Evolutionary conservation across 192 early-diverging fungal genomes (phyloP).

Genomic region (Powellomyces hirtus): DNA sequence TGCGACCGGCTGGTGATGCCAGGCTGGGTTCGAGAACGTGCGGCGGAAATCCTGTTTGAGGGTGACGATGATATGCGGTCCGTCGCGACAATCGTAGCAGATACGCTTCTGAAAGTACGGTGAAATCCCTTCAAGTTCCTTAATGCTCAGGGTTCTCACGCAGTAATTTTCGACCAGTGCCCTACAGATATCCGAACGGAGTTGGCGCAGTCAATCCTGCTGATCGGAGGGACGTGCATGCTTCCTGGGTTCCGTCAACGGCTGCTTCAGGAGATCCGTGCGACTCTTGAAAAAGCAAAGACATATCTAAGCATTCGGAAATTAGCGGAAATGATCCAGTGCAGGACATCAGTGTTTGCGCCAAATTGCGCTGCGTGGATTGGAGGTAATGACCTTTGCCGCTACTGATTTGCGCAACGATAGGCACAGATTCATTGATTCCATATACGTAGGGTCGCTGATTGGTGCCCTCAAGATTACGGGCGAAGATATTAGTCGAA

Average conservation of each 20-base stretch:
- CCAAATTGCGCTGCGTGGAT: slow-evolving; percentile 76
- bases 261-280: slow-evolving; percentile 60
- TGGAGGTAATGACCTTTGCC: slow-evolving; percentile 52
- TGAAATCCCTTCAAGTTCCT: too few relatives aligned
- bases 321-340: slow-evolving; percentile 18
- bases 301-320: slow-evolving; percentile 37
- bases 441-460: slow-evolving; percentile 55
- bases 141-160: too few relatives aligned
- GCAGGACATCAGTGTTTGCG: slow-evolving; percentile 55
- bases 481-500: slow-evolving; percentile 62
- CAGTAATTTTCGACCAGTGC: slow-evolving; percentile 31
- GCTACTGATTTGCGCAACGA: too few relatives aligned
- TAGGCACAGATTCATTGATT: neutral
- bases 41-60: slow-evolving; percentile 74
- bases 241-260: slow-evolving; percentile 68
- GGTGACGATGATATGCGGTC: slow-evolving; percentile 69
- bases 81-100: slow-evolving; percentile 54
- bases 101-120: slow-evolving; percentile 49
- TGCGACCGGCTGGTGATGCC: slow-evolving; percentile 50
- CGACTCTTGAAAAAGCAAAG: slow-evolving; percentile 42
- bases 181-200: slow-evolving; percentile 72
- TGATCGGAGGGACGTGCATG: slow-evolving; percentile 76
- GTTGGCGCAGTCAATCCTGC: slow-evolving; percentile 61
- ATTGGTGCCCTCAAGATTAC: slow-evolving; percentile 73
- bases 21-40: slow-evolving; percentile 82